Conservation (phyloP, 257 asterid genomes). For the Echites panduratus region DNA sequence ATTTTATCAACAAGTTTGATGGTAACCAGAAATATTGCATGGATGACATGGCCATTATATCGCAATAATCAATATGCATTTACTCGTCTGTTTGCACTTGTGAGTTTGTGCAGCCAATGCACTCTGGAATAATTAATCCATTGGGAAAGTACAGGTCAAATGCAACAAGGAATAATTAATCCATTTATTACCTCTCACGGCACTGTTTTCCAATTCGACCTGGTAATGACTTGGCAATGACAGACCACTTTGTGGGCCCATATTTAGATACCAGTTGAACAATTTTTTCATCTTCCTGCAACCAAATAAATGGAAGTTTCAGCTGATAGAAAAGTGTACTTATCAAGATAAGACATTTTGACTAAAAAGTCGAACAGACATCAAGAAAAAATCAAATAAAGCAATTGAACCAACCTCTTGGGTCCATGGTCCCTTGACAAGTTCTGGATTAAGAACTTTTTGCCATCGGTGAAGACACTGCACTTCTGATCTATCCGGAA, state of each 20-base stretch:
- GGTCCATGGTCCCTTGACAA: conserved; percentile 99
- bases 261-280: conserved; percentile 71
- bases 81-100: background rate
- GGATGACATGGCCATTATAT: background rate
- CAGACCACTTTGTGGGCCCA: conserved; percentile 97
- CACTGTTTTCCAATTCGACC: conserved; percentile 99
- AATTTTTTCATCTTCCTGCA: conserved; percentile 93
- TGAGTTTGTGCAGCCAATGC: background rate
- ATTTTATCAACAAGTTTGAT: background rate
- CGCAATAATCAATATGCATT: background rate
- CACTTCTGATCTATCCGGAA: conserved; percentile 98
- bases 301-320: conserved; percentile 12
- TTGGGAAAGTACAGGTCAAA: background rate
- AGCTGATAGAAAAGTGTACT: background rate
- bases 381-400: conserved; percentile 6
- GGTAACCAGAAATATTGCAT: background rate
- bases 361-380: background rate
- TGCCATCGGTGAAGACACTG: conserved; percentile 99
- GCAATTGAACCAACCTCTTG: conserved; percentile 54
- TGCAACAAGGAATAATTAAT: background rate
- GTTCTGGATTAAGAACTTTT: conserved; percentile 97
- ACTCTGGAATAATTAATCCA: background rate
- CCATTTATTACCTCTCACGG: conserved; percentile 80
- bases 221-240: conserved; percentile 85
- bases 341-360: conserved; percentile 12